phyloP scores from a whole-genome alignment of 495 filamentous ascomycete genomes.

The Cetradonia linearis region DNA sequence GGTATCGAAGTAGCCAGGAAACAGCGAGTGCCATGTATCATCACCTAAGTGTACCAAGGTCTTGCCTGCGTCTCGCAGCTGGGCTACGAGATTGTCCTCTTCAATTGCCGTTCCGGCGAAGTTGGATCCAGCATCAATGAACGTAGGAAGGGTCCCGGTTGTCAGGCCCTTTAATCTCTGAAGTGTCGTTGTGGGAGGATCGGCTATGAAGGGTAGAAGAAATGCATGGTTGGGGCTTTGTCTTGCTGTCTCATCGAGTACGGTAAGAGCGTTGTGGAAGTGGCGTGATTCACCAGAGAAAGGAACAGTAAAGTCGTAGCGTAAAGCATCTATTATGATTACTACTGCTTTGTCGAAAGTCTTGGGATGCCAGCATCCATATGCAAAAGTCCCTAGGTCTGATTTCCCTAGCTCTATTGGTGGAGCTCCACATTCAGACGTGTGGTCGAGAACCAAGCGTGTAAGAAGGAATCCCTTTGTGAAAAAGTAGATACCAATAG shows the following conservation, averaged over 20 bases:
- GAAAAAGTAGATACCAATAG: constrained; percentile 79
- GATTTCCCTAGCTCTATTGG: constrained; percentile 45
- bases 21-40: constrained; percentile 90
- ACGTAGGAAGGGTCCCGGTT: constrained; percentile 89
- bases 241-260: constrained; percentile 72
- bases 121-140: constrained; percentile 86
- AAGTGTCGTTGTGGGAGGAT: constrained; percentile 87
- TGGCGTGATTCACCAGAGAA: constrained; percentile 50
- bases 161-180: constrained; percentile 90
- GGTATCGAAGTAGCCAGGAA: constrained; percentile 81
- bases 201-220: constrained; percentile 89
- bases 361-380: constrained; percentile 92
- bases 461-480: constrained; percentile 95
- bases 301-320: constrained; percentile 94
- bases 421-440: constrained; percentile 66
- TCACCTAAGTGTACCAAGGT: constrained; percentile 87
- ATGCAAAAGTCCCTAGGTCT: constrained; percentile 39
- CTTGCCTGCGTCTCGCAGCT: constrained; percentile 69
- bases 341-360: constrained; percentile 86
- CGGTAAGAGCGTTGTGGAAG: constrained; percentile 79
- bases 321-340: constrained; percentile 83
- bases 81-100: constrained; percentile 86
- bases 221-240: constrained; percentile 70
- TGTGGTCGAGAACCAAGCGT: constrained; percentile 76
- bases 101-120: constrained; percentile 96